Evolutionary conservation across 176 grass and related monocot species (phyloP), one percentile per base, ranked within the genome.

Genomic region (Oryza brachyantha): DNA sequence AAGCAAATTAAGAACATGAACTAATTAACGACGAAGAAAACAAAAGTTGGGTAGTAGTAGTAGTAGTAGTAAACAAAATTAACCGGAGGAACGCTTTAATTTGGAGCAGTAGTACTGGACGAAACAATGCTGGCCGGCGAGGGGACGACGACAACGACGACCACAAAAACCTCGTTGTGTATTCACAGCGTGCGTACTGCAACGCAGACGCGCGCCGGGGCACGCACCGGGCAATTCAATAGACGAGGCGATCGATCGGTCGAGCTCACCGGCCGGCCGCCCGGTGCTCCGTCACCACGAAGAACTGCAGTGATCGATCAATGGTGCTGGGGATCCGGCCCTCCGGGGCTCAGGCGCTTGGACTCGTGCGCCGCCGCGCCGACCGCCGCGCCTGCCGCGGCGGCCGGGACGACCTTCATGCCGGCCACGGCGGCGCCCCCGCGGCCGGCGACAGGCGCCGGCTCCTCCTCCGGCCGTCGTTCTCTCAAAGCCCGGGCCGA

Each of bases 291-390:
- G n/a, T n/a, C n/a, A n/a, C n/a, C n/a, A n/a, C n/a, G n/a, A n/a
- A n/a, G n/a, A n/a, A n/a, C n/a, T n/a, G n/a, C n/a, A n/a, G n/a
- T n/a, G n/a, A n/a, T n/a, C n/a, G 45, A 50, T 50, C 16, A 50
- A 50, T 50, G 93, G 28, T 97, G 93, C 28, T 91, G 90, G 42
- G 93, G 93, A 21, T 97, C 93, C 0, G 93, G 77, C 25, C 93
- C 93, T 13, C 85, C 87, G 7, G 93, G 93, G 76, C 93, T 97
- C 9, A 84, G n/a, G 35, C 93, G 79, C 72, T 91, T 90, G 63
- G 88, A 93, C 58, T 90, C 90, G 61, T 40, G 22, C n/a, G 37
- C 19, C 42, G 42, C 52, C 1, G 38, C 4, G 21, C 36, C 29
- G 8, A 65, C 68, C 26, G 1, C 68, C 26, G 1, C 59, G 26